These are phyloP conservation scores for Fraxinus pennsylvanica DNA, from an alignment of 257 asterid genomes.

Conservation along the genomic window DNA sequence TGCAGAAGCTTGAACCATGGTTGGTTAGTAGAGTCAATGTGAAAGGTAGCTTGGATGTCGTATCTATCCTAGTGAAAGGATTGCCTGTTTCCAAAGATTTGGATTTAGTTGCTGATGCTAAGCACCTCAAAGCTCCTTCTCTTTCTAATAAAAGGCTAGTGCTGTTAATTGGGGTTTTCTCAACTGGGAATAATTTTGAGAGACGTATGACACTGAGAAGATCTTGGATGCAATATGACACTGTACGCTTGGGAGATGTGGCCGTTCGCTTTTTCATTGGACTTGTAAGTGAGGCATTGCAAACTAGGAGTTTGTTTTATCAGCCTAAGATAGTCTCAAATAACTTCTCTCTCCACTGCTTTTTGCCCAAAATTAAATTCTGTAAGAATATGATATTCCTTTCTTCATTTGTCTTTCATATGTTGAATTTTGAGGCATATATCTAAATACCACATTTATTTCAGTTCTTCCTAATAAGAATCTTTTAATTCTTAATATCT, in stretches of 20 bases:
- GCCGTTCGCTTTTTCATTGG: conserved; percentile 94
- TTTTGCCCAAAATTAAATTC: neutral
- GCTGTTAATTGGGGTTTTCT: conserved; percentile 81
- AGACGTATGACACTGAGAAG: conserved; percentile 93
- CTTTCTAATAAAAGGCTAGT: conserved; percentile 51
- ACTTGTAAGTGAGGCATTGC: conserved; percentile 69
- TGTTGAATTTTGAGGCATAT: neutral
- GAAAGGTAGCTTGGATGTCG: conserved; percentile 63
- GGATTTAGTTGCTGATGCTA: conserved; percentile 58
- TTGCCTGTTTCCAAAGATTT: conserved; percentile 70
- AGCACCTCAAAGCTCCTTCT: conserved; percentile 61
- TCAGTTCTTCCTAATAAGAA: neutral
- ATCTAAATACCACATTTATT: neutral
- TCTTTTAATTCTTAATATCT: neutral
- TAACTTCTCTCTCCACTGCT: conserved; percentile 9
- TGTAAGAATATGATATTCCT: neutral
- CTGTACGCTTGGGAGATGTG: conserved; percentile 72
- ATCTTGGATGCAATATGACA: conserved; percentile 94
- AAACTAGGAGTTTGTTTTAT: conserved; percentile 18
- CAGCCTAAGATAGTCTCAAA: neutral
- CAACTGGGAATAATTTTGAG: conserved; percentile 89
- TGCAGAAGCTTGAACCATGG: conserved; percentile 97
- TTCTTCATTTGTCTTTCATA: neutral
- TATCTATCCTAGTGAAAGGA: conserved; percentile 81
- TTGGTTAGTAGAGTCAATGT: conserved; percentile 66